Evolutionary conservation across 352 stramenopile genomes (phyloP).

Genomic region (Thalassiosira oceanica): DNA sequence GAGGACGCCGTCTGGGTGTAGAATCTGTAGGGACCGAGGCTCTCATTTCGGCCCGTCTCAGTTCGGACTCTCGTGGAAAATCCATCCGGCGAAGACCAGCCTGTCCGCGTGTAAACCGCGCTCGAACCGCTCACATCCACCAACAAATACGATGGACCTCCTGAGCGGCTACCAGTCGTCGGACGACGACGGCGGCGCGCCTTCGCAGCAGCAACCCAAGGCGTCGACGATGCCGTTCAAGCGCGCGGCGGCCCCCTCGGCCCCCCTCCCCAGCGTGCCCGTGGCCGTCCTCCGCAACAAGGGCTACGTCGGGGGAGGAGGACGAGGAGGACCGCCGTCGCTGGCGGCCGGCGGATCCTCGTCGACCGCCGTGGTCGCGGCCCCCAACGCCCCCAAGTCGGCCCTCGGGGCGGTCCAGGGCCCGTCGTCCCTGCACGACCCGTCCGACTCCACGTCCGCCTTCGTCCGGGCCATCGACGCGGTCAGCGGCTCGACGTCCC

Average conservation of each 20-base stretch:
- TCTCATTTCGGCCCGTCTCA: too few species aligned
- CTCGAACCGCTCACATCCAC: background rate
- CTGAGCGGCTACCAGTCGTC: conserved; percentile 36
- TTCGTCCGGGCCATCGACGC: conserved; percentile 30
- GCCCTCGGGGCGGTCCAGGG: conserved; percentile 17
- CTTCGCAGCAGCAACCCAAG: background rate
- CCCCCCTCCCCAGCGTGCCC: conserved; percentile 34
- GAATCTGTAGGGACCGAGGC: too few species aligned
- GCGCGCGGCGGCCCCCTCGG: conserved; percentile 5
- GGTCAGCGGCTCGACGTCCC: conserved; percentile 29
- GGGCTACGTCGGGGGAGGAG: background rate
- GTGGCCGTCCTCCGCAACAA: conserved; percentile 28
- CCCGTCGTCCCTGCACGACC: conserved; percentile 23
- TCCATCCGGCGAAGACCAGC: too few species aligned
- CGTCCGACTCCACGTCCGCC: conserved; percentile 14
- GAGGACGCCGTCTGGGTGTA: too few species aligned
- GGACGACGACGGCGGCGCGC: conserved; percentile 14
- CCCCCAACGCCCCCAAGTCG: background rate
- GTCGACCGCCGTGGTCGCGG: background rate
- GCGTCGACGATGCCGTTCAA: background rate
- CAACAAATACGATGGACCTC: conserved; percentile 28
- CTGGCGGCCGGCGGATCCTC: background rate
- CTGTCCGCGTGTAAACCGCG: too few species aligned
- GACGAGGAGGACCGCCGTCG: background rate
- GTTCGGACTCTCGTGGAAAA: too few species aligned